Percentiles rank a stretch among this genome's conserved stretches.
phyloP scores from a whole-genome alignment of 805 yeast species.

The Ogataea thermomethanolica region DNA sequence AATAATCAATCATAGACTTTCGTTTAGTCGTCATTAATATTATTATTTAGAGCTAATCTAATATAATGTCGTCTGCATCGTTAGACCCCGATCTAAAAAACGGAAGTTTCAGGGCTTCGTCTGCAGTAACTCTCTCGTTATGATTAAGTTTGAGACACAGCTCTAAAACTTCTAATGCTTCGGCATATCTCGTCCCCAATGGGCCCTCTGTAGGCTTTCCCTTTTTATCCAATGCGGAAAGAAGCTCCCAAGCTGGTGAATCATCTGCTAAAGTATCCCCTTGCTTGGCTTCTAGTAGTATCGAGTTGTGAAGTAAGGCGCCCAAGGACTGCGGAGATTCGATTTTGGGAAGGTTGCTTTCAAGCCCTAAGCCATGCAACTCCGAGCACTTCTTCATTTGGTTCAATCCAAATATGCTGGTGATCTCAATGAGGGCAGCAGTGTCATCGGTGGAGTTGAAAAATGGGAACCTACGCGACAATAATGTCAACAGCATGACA shows the following conservation, averaged over 20 bases:
- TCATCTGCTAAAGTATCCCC: conserved; percentile 65
- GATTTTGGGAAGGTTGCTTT: conserved; percentile 54
- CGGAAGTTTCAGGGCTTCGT: conserved; percentile 51
- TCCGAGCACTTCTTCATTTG: conserved; percentile 74
- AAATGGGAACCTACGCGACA: conserved; percentile 82
- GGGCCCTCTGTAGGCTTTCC: conserved; percentile 37
- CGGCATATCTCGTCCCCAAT: conserved; percentile 37
- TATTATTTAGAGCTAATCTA: conserved; percentile 15
- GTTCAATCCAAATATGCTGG: conserved; percentile 73
- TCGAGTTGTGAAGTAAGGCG: conserved; percentile 41
- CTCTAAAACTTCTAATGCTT: conserved; percentile 53
- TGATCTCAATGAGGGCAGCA: conserved; percentile 84
- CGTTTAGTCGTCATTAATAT: conserved; percentile 2
- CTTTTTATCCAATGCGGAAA: conserved; percentile 44
- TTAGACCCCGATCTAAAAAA: conserved; percentile 47
- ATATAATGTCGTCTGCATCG: conserved; percentile 25
- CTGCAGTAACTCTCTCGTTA: conserved; percentile 52
- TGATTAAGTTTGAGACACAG: conserved; percentile 59
- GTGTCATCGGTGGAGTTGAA: conserved; percentile 92
- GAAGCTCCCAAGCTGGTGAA: conserved; percentile 67
- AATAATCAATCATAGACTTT: neutral
- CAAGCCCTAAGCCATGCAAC: conserved; percentile 86
- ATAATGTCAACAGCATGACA: conserved; percentile 73
- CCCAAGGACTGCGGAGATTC: conserved; percentile 39
- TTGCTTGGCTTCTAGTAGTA: conserved; percentile 43